phyloP scores from a whole-genome alignment of 2,329 filamentous ascomycete species.

The Alternaria hordeiaustralica region DNA sequence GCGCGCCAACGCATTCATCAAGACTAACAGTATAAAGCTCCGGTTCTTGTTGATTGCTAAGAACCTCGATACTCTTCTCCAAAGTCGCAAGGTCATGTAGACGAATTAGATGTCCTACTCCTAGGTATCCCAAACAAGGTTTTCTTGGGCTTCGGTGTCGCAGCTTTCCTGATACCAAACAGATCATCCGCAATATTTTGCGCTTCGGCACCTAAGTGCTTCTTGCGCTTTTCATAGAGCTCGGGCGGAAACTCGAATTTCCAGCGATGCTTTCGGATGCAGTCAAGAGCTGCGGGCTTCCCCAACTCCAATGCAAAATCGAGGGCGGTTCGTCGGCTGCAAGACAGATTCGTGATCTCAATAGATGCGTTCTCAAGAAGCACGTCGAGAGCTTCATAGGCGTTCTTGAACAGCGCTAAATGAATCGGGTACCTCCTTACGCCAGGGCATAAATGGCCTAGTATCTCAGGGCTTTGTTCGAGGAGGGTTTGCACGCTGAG shows the following conservation, averaged over 20 bases:
- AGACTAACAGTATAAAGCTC: too few relatives aligned
- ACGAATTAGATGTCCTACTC: not conserved
- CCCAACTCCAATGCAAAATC: not conserved
- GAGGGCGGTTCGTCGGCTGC: not conserved
- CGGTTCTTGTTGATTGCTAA: too few relatives aligned
- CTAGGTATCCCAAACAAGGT: too few relatives aligned
- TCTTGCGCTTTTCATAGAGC: not conserved
- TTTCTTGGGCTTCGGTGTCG: too few relatives aligned
- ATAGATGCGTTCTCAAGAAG: not conserved
- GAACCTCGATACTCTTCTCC: too few relatives aligned
- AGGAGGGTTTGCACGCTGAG: not conserved
- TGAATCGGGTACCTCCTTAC: accelerated
- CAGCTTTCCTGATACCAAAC: not conserved
- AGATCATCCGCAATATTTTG: not conserved
- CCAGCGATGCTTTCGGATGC: not conserved
- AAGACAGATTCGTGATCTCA: not conserved
- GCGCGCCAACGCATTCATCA: too few relatives aligned
- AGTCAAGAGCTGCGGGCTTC: not conserved
- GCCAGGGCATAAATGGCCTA: accelerated
- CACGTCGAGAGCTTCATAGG: not conserved
- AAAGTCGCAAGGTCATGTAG: not conserved
- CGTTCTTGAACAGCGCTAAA: not conserved
- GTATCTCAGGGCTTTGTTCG: not conserved
- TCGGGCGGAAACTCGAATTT: not conserved
- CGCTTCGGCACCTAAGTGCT: too few relatives aligned